A percentile compares a stretch with the other conserved stretches of the same genome.
Evolutionary conservation across 2,329 filamentous ascomycete species (phyloP).

Genomic region (Cryphonectria japonica): DNA sequence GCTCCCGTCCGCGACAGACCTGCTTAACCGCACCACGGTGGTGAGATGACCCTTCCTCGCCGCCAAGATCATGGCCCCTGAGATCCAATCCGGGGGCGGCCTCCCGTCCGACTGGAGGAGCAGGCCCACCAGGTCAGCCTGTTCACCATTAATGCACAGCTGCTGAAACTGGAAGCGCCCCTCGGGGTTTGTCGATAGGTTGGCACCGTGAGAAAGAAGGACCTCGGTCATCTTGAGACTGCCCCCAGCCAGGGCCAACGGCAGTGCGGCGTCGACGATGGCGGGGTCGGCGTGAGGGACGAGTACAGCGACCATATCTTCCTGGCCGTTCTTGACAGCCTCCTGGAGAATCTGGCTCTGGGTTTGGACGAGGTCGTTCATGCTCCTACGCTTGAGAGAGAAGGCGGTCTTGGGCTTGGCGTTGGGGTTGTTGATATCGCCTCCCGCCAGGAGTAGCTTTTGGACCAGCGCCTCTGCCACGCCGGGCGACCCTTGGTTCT

Average conservation of each 20-base stretch:
- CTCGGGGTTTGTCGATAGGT: conserved; percentile 49
- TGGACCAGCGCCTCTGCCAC: conserved; percentile 60
- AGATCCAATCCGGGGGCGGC: conserved; percentile 48
- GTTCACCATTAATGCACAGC: conserved; percentile 50
- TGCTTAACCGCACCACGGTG: conserved; percentile 55
- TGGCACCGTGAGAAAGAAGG: conserved; percentile 56
- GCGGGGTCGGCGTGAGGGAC: conserved; percentile 56
- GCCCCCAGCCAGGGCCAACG: conserved; percentile 50
- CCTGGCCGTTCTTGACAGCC: conserved; percentile 53
- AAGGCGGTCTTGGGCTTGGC: conserved; percentile 53
- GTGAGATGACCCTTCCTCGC: conserved; percentile 52
- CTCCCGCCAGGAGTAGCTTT: conserved; percentile 53
- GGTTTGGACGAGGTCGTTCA: conserved; percentile 56
- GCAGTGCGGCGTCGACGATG: conserved; percentile 54
- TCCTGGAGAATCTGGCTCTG: conserved; percentile 55
- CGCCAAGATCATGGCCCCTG: conserved; percentile 57
- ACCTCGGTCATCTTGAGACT: conserved; percentile 50
- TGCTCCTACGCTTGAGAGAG: conserved; percentile 52
- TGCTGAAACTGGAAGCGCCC: conserved; percentile 59
- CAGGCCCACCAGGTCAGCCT: conserved; percentile 51
- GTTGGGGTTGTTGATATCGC: conserved; percentile 52
- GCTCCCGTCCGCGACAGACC: conserved; percentile 57
- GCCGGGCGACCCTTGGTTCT: conserved; percentile 53
- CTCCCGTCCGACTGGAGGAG: conserved; percentile 54
- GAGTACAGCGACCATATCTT: conserved; percentile 58